These are phyloP conservation scores for Ustilago curta DNA, from an alignment of 1,284 basidiomycete species.

Conservation along the genomic window DNA sequence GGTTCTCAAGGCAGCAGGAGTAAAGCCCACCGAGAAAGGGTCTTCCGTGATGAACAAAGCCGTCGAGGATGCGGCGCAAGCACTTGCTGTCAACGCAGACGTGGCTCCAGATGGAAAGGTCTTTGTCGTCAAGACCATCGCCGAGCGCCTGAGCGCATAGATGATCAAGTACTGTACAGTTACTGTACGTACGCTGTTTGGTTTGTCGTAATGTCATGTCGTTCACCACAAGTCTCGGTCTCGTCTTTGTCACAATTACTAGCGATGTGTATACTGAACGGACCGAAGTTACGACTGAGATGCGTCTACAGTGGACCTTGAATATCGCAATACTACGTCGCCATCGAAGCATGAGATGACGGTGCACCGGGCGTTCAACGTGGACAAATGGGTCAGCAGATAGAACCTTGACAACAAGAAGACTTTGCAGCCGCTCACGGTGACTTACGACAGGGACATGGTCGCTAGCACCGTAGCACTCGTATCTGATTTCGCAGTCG, in stretches of 20 bases:
- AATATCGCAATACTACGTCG: slow-evolving; percentile 32
- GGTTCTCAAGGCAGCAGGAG: slow-evolving; percentile 29
- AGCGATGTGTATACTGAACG: too few relatives aligned
- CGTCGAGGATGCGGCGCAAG: slow-evolving; percentile 35
- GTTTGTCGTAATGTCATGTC: neutral
- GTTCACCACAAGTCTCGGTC: too few relatives aligned
- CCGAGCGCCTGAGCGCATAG: slow-evolving; percentile 24
- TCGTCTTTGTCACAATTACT: too few relatives aligned
- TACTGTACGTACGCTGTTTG: too few relatives aligned
- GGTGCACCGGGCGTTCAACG: too few relatives aligned
- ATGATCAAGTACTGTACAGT: too few relatives aligned
- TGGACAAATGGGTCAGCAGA: too few relatives aligned
- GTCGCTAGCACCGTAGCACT: slow-evolving; percentile 86
- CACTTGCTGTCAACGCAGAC: slow-evolving; percentile 32
- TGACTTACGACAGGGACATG: slow-evolving; percentile 74
- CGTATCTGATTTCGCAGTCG: slow-evolving; percentile 82
- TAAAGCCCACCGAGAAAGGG: neutral
- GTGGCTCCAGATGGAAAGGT: slow-evolving; percentile 30
- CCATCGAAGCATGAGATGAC: too few relatives aligned
- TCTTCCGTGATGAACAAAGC: slow-evolving; percentile 14
- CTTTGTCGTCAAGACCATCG: slow-evolving; percentile 31
- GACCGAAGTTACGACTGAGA: too few relatives aligned
- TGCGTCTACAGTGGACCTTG: slow-evolving; percentile 35
- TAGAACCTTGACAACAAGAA: too few relatives aligned
- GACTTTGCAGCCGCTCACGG: too few relatives aligned